Evolutionary conservation across 2,329 filamentous ascomycete species (phyloP), one percentile per base, ranked within the genome.

Genomic region (Aspergillus amoenus): DNA sequence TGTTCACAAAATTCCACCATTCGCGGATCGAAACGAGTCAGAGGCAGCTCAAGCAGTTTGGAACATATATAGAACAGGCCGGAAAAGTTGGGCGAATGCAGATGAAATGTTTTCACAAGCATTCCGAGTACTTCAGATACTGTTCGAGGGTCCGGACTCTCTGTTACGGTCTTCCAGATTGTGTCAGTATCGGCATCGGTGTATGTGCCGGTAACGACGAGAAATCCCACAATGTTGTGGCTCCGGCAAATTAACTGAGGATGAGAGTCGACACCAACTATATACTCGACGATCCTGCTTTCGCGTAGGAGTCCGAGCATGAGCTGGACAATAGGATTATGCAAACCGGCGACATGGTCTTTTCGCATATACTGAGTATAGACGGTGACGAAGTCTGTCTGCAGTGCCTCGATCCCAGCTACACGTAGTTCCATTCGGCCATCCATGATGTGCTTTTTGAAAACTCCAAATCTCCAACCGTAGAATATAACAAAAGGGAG

Each of bases 351-450:
- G 8, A 76, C 73, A 9, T 79, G 57, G 63, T 76, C 64, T 58
- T 69, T 54, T 44, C 82, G 81, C n/a, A 80, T 80, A 61, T 83
- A 78, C 8, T 78, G 78, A 56, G 81, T 83, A 81, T 87, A 94
- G 22, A 90, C 78, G 0, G 73, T 69, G 8, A 95, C 82, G 37
- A 97, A 80, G 30, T 90, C 86, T 8, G 68, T 70, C 62, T 90
- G 89, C 83, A 97, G 88, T 18, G 79, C 79, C n/a, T 85, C 83
- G 49, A 93, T 87, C 18, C 91, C 91, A 70, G 85, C 82, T 12
- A 95, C 89, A 39, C 93, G 88, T 39, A 97, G 80, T 68, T 96
- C 91, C 91, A 97, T 96, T 67, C 93, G 90, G 37, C 90, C 88
- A 56, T 90, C 93, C 67, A 84, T 86, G 52, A 97, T 87, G 63